Percentiles rank a stretch among this genome's conserved stretches.
Conservation (phyloP, 805 yeast genomes). For the Komagataella phaffii region DNA sequence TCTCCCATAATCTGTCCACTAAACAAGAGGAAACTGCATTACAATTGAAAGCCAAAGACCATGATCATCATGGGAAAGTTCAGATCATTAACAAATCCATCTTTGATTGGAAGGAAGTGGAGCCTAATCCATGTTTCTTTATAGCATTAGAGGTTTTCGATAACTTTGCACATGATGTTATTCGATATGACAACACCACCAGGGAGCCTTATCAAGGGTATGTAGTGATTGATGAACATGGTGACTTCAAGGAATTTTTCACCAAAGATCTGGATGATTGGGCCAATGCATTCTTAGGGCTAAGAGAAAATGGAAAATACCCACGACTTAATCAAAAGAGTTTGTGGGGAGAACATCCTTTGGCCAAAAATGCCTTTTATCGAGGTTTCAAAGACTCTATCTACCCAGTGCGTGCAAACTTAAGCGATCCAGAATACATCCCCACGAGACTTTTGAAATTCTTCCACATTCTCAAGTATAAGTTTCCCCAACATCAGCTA, state of each 20-base stretch:
- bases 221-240: slow-evolving; percentile 57
- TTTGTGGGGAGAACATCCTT: slow-evolving; percentile 36
- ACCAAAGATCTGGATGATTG: slow-evolving; percentile 46
- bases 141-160: slow-evolving; percentile 77
- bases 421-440: slow-evolving; percentile 63
- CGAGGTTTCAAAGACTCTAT: slow-evolving; percentile 32
- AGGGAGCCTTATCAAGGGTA: slow-evolving; percentile 66
- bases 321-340: slow-evolving; percentile 20
- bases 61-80: slow-evolving; percentile 41
- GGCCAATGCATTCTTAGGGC: slow-evolving; percentile 38
- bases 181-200: slow-evolving; percentile 58
- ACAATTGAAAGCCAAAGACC: slow-evolving; percentile 16
- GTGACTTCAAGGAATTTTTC: slow-evolving; percentile 66
- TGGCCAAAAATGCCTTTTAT: slow-evolving; percentile 31
- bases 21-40: slow-evolving; percentile 27
- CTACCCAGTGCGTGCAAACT: slow-evolving; percentile 52
- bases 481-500: slow-evolving; percentile 69
- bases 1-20: slow-evolving; percentile 45
- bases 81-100: slow-evolving; percentile 63
- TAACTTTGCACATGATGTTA: slow-evolving; percentile 71
- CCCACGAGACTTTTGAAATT: slow-evolving; percentile 67
- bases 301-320: slow-evolving; percentile 33
- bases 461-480: slow-evolving; percentile 43
- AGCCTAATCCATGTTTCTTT: slow-evolving; percentile 58
- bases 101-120: slow-evolving; percentile 53